Evolutionary conservation across 2,329 filamentous ascomycete genomes (phyloP), one percentile per base, ranked within the genome.

Genomic region (Trichoderma aggressivum): DNA sequence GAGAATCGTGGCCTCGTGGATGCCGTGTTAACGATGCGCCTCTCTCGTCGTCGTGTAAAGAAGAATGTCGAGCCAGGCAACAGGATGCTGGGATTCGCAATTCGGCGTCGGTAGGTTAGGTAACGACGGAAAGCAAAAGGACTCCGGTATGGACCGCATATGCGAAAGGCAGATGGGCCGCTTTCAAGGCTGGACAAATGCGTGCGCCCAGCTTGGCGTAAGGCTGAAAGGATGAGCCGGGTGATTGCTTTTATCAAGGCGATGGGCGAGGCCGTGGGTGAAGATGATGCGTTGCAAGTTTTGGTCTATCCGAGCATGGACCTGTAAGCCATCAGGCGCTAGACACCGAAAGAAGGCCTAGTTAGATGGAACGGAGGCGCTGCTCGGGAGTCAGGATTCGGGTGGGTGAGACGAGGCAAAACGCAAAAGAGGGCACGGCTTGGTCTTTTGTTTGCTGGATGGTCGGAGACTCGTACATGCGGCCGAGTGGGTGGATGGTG

Each of bases 391-490:
- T 65, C 28, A 60, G 60, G 50, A 64, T 70, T 65, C 16, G 36
- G 61, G 36, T 39, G 61, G 68, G 68, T 64, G 68, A 70, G 68
- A 70, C 68, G 36, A 70, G 58, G 67, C 58, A 53, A 65, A 59
- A 59, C 39, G 50, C 50, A 67, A 61, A 56, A 70, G 56, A 70
- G 67, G 67, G 67, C n/a, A 70, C 67, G 67, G 58, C 43, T 47
- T 60, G 66, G 47, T 70, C 68, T 47, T 64, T 70, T 70, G 59
- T 70, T 58, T 58, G 62, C 53, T 62, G 66, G 66, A 69, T 59
- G 56, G 56, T 62, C 55, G 58, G 66, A 30, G 55, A 59, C 55
- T 60, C 36, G 65, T 47, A 61, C 56, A 61, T 69, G 66, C 58
- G 66, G 66, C 36, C 24, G 66, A 53, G 66, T 62, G 59, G 26